Evolutionary conservation across 352 stramenopile genomes (phyloP), one percentile per base, ranked within the genome.

Genomic region (Hyaloperonospora arabidopsidis): DNA sequence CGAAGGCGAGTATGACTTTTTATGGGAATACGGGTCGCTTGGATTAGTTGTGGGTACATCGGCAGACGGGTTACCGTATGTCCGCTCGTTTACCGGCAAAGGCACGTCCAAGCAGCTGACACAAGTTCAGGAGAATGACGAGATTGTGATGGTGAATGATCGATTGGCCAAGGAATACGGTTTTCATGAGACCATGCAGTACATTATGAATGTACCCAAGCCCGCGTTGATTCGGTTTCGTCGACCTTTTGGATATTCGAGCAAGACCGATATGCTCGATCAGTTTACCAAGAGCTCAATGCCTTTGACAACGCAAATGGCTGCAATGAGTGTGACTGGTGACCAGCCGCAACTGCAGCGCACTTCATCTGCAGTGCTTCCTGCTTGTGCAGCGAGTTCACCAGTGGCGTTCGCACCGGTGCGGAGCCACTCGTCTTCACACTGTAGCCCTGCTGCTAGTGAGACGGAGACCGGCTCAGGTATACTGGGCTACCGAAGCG

Each of bases 191-290:
- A 86, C 61, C n/a, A 90, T 93, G 78, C 71, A 84, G 51, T 88
- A 87, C 62, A 79, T 93, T 63, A 89, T 88, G 78, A 83, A 86
- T 59, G 78, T 89, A 39, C 76, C 79, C 49, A 90, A 90, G 68
- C 82, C 82, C 5, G 78, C 79, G 0, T 72, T 89, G 1, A 72
- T 93, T 18, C 78, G 82, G 5, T 93, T 93, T 54, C 76, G 77
- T 49, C 69, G 75, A 2, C 56, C 64, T 29, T 13, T 43, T 5
- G 52, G 41, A 1, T 68, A 68, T 32, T 49, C 49, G 14, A 59
- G 35, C 45, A 71, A 72, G 49, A 57, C 56, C 5, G 39, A 28
- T 12, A 44, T 51, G 14, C 32, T 44, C 2, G 35, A 41, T 8
- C 64, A 68, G 19, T 18, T 47, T 2, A 29, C 25, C 5, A 52